Evolutionary conservation across 139 green algal genomes (phyloP).

Genomic region (Volvox africanus): DNA sequence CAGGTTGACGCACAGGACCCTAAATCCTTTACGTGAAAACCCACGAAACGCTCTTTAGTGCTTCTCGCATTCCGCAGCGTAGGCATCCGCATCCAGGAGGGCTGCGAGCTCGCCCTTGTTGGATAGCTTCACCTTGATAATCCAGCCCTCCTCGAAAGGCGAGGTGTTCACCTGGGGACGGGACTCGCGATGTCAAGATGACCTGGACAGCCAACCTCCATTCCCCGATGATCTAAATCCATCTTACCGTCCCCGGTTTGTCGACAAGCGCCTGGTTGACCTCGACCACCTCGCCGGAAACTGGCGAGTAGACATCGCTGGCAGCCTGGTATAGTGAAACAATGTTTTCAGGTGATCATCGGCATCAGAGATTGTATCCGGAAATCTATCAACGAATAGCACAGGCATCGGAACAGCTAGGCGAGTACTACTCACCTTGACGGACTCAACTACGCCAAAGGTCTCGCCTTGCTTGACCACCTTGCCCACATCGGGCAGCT

Average conservation of each 20-base stretch:
- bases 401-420: background rate
- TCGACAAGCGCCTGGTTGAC: slow-evolving; percentile 86
- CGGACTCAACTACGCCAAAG: slow-evolving; percentile 98
- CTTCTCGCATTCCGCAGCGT: slow-evolving; percentile 80
- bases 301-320: slow-evolving; percentile 93
- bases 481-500: slow-evolving; percentile 95
- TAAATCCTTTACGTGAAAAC: background rate
- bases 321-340: slow-evolving; percentile 77
- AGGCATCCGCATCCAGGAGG: slow-evolving; percentile 88
- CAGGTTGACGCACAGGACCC: no score
- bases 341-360: background rate
- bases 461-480: slow-evolving; percentile 85
- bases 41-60: slow-evolving; percentile 41
- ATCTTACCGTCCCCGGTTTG: slow-evolving; percentile 80
- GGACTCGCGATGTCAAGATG: background rate
- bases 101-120: slow-evolving; percentile 79
- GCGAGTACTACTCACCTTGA: slow-evolving; percentile 83
- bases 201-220: no score
- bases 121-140: slow-evolving; percentile 97
- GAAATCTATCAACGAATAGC: background rate
- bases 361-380: background rate
- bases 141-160: slow-evolving; percentile 90
- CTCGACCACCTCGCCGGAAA: slow-evolving; percentile 92
- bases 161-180: slow-evolving; percentile 87
- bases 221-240: background rate